Base-by-base conservation (phyloP, 495 filamentous ascomycete genomes). In the Talaromyces thailandensis region DNA sequence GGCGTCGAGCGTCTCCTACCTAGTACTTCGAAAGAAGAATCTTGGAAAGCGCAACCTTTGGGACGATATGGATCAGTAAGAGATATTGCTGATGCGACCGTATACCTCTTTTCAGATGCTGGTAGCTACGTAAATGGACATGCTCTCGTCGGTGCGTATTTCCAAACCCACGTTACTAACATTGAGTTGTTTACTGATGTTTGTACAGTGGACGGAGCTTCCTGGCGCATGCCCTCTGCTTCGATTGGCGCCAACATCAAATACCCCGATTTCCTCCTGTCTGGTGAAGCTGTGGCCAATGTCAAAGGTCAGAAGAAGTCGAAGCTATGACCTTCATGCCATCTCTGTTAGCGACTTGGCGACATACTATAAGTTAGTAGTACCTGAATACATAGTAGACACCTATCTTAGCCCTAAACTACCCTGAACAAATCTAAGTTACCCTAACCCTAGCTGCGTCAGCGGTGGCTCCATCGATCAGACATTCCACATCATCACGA, bases 71-170 rank as follows among this genome's bases (percentile, higher is more conserved):
- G 93, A n/a, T 84, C 81, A 1, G 83, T 96, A 8, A 86, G 86
- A 62, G 93, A 98, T 67, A 93, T 98, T 68, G 89, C 93, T 0
- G 92, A 98, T 76, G 90, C 93, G 16, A 96, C 93, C 0, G 86
- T 98, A 0, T 98, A 84, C 65, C 72, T 96, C 24, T 92, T 96
- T 65, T 86, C 86, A 25, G 88, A 93, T 55, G 85, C 89, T 0
- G 93, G 89, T 3, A 92, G 85, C 67, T 97, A 89, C 69, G 83
- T 96, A 7, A 95, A 86, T 64, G 91, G 91, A 2, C 84, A 88
- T 43, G 82, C 82, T 5, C 72, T 96, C 9, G 89, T 96, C 53
- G 90, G 77, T 78, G 66, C 62, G 77, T 73, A 52, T 55, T 11
- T 40, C 2, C 61, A 35, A n/a, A 9, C 11, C n/a, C 1, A 9